Conservation (phyloP, 148 eudicot species). For the Cornus controversa region DNA sequence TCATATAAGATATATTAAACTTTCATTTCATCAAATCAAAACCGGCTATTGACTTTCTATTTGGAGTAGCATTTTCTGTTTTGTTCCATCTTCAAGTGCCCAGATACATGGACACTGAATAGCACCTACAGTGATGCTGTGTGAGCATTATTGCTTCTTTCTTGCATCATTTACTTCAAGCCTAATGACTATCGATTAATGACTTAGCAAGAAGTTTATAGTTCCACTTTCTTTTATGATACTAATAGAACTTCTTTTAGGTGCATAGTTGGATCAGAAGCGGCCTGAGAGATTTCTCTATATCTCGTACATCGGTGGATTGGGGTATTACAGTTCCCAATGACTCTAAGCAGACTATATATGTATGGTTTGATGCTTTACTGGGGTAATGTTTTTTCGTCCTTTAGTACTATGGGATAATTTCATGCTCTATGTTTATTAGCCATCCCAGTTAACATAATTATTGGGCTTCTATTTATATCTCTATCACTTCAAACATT, state of each 20-base stretch:
- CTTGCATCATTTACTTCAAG: neutral
- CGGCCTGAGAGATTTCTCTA: constrained; percentile 60
- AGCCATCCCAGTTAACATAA: neutral
- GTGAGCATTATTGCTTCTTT: neutral
- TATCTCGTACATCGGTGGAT: constrained; percentile 54
- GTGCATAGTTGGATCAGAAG: constrained; percentile 62
- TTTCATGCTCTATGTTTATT: neutral
- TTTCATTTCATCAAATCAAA: neutral
- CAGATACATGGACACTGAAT: neutral
- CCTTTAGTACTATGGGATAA: neutral
- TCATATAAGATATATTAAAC: neutral
- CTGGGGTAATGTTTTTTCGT: constrained; percentile 45
- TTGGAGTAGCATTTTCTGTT: neutral
- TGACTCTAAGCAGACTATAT: constrained; percentile 54
- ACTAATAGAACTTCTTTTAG: constrained; percentile 19
- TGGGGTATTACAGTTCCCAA: constrained; percentile 61
- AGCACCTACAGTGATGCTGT: neutral
- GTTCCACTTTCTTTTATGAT: constrained; percentile 5
- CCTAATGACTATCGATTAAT: neutral
- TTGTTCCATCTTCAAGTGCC: neutral
- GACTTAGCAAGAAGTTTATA: constrained; percentile 1
- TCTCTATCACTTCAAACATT: neutral
- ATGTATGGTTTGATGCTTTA: constrained; percentile 78
- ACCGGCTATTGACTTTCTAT: neutral
- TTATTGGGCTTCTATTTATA: neutral